These are phyloP conservation scores for Pseudogymnoascus sp. DNA, from an alignment of 2,329 filamentous ascomycete genomes.

Conservation along the genomic window DNA sequence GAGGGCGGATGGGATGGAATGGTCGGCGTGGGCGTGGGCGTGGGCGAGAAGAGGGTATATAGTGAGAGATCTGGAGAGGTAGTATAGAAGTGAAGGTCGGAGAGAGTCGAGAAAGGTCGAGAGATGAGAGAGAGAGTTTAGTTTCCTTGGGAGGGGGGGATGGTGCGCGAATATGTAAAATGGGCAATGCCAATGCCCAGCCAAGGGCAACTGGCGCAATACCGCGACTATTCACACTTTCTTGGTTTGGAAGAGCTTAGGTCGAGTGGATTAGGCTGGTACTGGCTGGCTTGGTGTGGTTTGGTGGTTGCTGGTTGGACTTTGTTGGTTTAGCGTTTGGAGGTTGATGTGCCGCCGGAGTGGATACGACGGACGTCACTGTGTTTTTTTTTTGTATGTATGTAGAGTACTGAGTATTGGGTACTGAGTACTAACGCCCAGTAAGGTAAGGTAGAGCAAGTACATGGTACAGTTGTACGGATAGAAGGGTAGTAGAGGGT, in stretches of 20 bases:
- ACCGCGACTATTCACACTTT: neutral
- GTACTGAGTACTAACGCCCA: too few species aligned
- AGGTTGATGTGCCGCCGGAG: neutral
- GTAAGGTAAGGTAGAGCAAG: too few species aligned
- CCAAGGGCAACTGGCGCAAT: neutral
- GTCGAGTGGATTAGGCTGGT: neutral
- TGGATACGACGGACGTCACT: neutral
- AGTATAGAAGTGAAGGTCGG: neutral
- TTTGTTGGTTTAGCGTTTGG: neutral
- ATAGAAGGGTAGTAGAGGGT: too few species aligned
- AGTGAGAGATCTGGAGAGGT: neutral
- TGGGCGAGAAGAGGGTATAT: neutral
- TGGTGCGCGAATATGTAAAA: neutral
- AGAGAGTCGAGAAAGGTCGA: neutral
- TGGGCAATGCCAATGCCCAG: neutral
- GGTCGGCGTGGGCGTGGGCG: neutral
- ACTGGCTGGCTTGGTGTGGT: too few species aligned
- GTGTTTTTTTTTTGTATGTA: too few species aligned
- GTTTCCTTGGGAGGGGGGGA: neutral
- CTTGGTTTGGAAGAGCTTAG: neutral
- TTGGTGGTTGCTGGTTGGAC: too few species aligned
- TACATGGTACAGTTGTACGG: too few species aligned
- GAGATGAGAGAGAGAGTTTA: neutral
- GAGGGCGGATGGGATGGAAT: neutral
- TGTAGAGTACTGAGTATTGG: too few species aligned